Base-by-base conservation (phyloP, 768 basidiomycete species). In the Sporobolomyces phaffii region DNA sequence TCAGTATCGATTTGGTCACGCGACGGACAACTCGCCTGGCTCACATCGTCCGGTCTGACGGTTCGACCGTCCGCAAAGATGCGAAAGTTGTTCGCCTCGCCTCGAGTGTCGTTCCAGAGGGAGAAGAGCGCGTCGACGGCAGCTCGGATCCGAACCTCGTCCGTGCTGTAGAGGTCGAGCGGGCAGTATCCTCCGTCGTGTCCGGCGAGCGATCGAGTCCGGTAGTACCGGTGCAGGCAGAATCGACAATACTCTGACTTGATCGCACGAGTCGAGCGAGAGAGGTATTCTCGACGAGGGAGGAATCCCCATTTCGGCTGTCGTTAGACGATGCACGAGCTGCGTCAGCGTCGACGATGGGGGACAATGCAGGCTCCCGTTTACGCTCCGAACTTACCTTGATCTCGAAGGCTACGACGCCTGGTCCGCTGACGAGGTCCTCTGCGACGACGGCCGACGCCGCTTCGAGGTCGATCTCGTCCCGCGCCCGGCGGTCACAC, bases 221-320 rank as follows among this genome's bases (percentile, higher is more conserved):
- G 54, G 74, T 85, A 75, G 65, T 84, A 81, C 2, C 84, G 80
- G 77, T 97, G 91, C 87, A 97, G 89, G 76, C 91, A 92, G 77
- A 90, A 93, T 69, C 94, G 84, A 79, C 92, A 94, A 20, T 88
- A 86, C 43, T 77, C 78, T 10, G 81, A 80, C 80, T 97, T 97
- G 71, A 85, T 77, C 1, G 74, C 65, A 18, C 77, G 80, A 1
- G 86, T 87, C 43, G 79, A 78, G 5, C 80, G 72, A 9, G 90
- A 87, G 41, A 92, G 80, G 77, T 87, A 70, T 8, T 82, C 74
- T 36, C 80, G 81, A 3, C 94, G 81, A 3, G 94, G 91, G 43
- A 97, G 78, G 77, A 99, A 96, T 5, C 86, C 91, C 93, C 94
- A 99, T 81, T 99, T 99, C 36, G 94, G 94, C 94, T 96, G 75